phyloP scores from a whole-genome alignment of 371 early-diverging fungal species.

The Actinomucor elegans region DNA sequence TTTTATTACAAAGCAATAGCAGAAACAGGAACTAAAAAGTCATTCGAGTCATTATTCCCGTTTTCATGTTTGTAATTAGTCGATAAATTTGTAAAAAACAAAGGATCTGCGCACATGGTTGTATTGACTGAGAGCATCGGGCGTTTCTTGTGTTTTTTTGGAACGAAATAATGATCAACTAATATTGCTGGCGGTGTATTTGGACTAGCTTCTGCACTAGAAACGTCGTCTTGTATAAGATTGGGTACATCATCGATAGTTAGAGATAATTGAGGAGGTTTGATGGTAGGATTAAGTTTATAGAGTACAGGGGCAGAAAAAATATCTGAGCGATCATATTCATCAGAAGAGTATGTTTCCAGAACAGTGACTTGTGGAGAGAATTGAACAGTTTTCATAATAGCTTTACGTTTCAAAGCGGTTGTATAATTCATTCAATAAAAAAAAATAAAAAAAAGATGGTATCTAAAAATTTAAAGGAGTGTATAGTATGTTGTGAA shows the following conservation, averaged over 20 bases:
- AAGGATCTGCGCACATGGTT: constrained; percentile 28
- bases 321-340: constrained; percentile 64
- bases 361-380: constrained; percentile 29
- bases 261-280: constrained; percentile 18
- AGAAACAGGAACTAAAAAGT: constrained; percentile 21
- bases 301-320: constrained; percentile 20
- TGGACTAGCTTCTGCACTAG: constrained; percentile 21
- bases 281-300: constrained; percentile 21
- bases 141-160: constrained; percentile 11
- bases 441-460: too few relatives aligned
- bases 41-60: constrained; percentile 5
- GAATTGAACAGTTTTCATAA: constrained; percentile 16
- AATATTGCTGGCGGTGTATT: constrained; percentile 6
- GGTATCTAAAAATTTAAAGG: too few relatives aligned
- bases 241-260: constrained; percentile 5
- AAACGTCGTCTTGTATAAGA: constrained; percentile 2
- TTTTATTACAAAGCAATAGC: not conserved
- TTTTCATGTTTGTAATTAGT: constrained; percentile 21
- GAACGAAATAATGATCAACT: constrained; percentile 3
- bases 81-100: constrained; percentile 28
- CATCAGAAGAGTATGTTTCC: constrained; percentile 64
- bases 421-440: too few relatives aligned
- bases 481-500: too few relatives aligned
- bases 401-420: constrained; percentile 10
- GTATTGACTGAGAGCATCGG: constrained; percentile 26